Evolutionary conservation across 768 basidiomycete species (phyloP), one percentile per base, ranked within the genome.

Genomic region (Trametes cubensis): DNA sequence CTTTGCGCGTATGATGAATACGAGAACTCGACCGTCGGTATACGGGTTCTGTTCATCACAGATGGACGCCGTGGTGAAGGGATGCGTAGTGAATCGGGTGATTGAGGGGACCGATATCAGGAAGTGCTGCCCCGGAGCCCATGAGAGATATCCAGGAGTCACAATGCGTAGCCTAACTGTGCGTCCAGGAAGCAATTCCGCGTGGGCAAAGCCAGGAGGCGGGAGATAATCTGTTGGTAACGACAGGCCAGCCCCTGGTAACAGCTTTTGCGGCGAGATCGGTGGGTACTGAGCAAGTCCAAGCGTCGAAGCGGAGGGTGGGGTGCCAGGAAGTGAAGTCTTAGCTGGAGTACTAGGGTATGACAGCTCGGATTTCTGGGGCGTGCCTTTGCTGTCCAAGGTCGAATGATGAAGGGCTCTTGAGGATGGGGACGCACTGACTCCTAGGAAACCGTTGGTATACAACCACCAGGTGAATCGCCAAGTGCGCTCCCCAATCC

Each of bases 41-140:
- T 74, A 72, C 6, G 70, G 71, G 3, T 75, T 75, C 65, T 78
- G 74, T 54, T 77, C 75, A 58, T 87, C 85, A 65, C 81, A 85
- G 28, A 86, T 76, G 38, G 84, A 84, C 23, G 83, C 84, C 62
- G 83, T 83, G 0, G 91, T 91, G 73, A 91, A 92, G 2, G 90
- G 90, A 67, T 92, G 90, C 4, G 83, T 80, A 25, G 83, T 81
- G 67, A 86, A 77, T 38, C 74, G 76, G 3, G 86, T 85, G 26
- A 93, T 76, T 30, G 80, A 80, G 0, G 91, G 90, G 20, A 91
- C 78, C 54, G 78, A 83, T 62, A 93, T 77, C 23, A 88, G 78
- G 67, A 92, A 85, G 71, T 90, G 87, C 72, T 92, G 91, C n/a
- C 90, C 91, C 2, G 90, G 85, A 0, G 84, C 80, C 90, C 90